Evolutionary conservation across 1,139 yeast genomes (phyloP), one percentile per base, ranked within the genome.

Genomic region (Geotrichum australiense): DNA sequence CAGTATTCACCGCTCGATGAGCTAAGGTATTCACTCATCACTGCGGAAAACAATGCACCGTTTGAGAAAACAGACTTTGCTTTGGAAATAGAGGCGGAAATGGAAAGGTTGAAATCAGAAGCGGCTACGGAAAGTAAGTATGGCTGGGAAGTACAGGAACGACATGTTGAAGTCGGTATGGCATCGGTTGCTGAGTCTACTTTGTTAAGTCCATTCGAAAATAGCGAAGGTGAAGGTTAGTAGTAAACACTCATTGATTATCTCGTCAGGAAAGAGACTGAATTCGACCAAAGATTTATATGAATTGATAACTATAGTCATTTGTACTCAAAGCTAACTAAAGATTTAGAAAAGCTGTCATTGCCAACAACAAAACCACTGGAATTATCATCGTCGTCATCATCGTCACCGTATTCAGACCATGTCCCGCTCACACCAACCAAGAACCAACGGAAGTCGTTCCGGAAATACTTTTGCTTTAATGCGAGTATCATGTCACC

Each of bases 1-100:
- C 39, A 36, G 14, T 30, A 29, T 19, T 39, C 43, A 18, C 43
- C 43, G 3, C 32, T 39, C 5, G 43, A 39, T 16, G 39, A 39
- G 14, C 35, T 39, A 14, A 24, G 32, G 12, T 24, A 28, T 14
- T 39, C 43, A 12, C 28, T 39, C 2, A 15, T 35, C 2, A 10
- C 27, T 1, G 16, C 24, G 25, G 27, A n/a, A n/a, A n/a, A n/a
- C n/a, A n/a, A n/a, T n/a, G n/a, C n/a, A n/a, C n/a, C n/a, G n/a
- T n/a, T n/a, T n/a, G n/a, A n/a, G n/a, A n/a, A 28, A 12, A 28
- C 16, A 28, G n/a, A 28, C 21, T n/a, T n/a, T n/a, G 18, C n/a
- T 28, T 5, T n/a, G n/a, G n/a, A n/a, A n/a, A n/a, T 16, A 5
- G 20, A 12, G 3, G 11, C 31, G 21, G 18, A 20, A 31, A 19